Evolutionary conservation across 2,329 filamentous ascomycete genomes (phyloP).

Genomic region (Mariannaea elegans): DNA sequence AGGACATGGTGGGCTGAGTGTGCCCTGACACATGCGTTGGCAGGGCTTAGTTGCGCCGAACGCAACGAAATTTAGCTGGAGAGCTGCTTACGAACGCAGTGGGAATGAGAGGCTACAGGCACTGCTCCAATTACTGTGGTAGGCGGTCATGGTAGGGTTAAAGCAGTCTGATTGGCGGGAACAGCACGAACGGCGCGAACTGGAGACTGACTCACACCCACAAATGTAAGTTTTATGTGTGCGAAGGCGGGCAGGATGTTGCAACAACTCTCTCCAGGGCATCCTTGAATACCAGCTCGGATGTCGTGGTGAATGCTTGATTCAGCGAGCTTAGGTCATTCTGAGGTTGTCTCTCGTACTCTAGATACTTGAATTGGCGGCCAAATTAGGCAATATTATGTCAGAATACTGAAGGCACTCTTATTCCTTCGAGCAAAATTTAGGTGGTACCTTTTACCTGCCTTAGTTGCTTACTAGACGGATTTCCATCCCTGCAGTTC

Average conservation of each 20-base stretch:
- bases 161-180: slow-evolving; percentile 5
- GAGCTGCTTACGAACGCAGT: slow-evolving; percentile 11
- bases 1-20: background rate
- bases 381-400: too few species aligned
- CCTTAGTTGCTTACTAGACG: background rate
- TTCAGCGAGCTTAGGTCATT: too few species aligned
- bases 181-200: background rate
- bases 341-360: too few species aligned
- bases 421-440: too few species aligned
- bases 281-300: too few species aligned
- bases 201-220: background rate
- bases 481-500: background rate
- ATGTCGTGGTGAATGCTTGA: too few species aligned
- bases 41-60: background rate
- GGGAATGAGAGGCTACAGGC: slow-evolving; percentile 5
- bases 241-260: too few species aligned
- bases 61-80: background rate
- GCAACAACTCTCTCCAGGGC: too few species aligned
- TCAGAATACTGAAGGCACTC: too few species aligned
- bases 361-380: too few species aligned
- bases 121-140: background rate
- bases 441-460: too few species aligned
- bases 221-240: background rate
- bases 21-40: background rate
- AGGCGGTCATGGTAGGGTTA: background rate